A percentile compares a stretch with the other conserved stretches of the same genome.
Conservation (phyloP, 225 moss, liverwort and hornwort genomes). For the Lunularia cruciata region DNA sequence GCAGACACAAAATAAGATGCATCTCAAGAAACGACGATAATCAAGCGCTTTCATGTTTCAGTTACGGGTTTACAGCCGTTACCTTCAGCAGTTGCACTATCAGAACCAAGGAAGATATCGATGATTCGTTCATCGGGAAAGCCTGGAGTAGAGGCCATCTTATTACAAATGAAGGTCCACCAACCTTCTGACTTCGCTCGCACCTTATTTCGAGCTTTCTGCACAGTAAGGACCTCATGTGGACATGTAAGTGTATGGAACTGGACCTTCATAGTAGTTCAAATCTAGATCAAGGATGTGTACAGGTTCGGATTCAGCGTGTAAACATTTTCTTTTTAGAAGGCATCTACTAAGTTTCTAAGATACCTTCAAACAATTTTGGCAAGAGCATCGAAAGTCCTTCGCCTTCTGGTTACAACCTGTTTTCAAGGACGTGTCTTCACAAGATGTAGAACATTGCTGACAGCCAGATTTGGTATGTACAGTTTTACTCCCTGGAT, state of each 20-base stretch:
- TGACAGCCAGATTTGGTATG: conserved; percentile 34
- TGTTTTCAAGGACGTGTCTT: neutral
- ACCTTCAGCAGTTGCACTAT: conserved; percentile 24
- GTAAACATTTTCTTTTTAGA: no score
- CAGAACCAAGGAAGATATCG: conserved; percentile 36
- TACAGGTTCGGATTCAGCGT: no score
- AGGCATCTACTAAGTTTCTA: no score
- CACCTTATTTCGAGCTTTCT: conserved; percentile 35
- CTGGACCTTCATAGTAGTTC: no score
- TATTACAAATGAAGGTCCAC: conserved; percentile 44
- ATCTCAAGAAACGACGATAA: no score
- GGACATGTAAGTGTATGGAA: no score
- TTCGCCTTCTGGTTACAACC: conserved; percentile 39
- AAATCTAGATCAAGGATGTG: no score
- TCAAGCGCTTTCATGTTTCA: no score
- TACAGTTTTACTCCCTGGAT: conserved; percentile 47
- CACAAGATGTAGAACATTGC: conserved; percentile 18
- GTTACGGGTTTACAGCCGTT: no score
- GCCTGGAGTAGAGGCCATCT: conserved; percentile 40
- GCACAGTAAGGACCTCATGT: conserved; percentile 8
- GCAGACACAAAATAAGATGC: no score
- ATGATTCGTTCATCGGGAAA: conserved; percentile 52
- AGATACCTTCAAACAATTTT: conserved; percentile 30
- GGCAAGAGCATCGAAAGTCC: conserved; percentile 43
- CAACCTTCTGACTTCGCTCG: conserved; percentile 31